phyloP scores from a whole-genome alignment of 2,329 filamentous ascomycete genomes.

The Penicillium sp. region DNA sequence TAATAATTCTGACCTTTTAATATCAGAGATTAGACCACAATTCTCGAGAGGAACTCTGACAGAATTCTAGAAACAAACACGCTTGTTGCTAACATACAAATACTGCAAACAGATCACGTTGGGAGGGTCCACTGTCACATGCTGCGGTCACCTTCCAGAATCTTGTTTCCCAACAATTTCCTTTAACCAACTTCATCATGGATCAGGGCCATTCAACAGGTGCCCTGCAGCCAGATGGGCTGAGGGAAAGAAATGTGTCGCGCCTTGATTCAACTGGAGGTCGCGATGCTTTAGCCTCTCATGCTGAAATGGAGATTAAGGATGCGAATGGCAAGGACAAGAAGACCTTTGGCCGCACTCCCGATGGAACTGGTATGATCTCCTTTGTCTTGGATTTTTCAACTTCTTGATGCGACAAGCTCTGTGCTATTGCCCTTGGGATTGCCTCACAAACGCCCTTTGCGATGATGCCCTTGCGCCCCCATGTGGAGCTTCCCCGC shows the following conservation, averaged over 20 bases:
- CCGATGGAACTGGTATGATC: conserved; percentile 77
- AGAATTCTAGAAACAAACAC: background rate
- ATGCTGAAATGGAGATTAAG: conserved; percentile 43
- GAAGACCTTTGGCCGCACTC: conserved; percentile 89
- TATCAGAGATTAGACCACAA: background rate
- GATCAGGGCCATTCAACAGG: conserved; percentile 41
- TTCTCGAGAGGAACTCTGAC: background rate
- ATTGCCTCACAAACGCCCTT: background rate
- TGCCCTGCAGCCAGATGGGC: conserved; percentile 39
- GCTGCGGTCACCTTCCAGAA: conserved; percentile 4
- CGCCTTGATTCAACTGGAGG: conserved; percentile 48
- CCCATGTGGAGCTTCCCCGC: conserved; percentile 11
- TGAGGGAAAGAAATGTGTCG: conserved; percentile 50
- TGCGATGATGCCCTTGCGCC: background rate
- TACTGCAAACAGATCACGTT: conserved; percentile 2
- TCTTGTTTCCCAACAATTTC: conserved; percentile 19
- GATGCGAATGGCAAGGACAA: conserved; percentile 56
- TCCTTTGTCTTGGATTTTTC: conserved; percentile 4
- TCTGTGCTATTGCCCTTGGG: background rate
- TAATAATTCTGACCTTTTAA: background rate
- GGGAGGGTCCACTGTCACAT: conserved; percentile 23
- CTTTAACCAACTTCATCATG: conserved; percentile 33
- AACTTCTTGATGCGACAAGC: background rate
- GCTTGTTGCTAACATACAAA: background rate
- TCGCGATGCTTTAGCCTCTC: conserved; percentile 42